Conservation (phyloP, 2,329 filamentous ascomycete species). For the Fusarium verrucosum region DNA sequence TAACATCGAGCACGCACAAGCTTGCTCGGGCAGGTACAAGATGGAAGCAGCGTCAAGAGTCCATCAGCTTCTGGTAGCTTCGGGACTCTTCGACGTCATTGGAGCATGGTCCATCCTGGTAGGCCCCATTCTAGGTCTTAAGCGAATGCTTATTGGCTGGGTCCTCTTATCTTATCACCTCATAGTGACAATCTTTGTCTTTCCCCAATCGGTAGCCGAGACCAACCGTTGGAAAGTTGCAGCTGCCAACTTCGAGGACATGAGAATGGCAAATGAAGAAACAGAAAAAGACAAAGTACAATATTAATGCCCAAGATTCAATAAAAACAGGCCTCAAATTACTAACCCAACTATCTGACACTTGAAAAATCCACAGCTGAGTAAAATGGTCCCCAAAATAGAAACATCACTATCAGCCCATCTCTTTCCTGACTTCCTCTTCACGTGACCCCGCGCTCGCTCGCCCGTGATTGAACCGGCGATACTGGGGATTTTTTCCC, state of each 20-base stretch:
- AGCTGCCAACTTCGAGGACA: not conserved
- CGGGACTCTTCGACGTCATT: conserved; percentile 50
- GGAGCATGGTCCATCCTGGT: conserved; percentile 30
- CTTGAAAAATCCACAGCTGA: not conserved
- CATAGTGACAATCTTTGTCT: not conserved
- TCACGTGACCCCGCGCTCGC: conserved; percentile 37
- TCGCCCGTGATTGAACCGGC: conserved; percentile 29
- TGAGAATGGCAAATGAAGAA: not conserved
- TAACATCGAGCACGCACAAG: conserved; percentile 38
- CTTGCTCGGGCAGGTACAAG: too few species aligned
- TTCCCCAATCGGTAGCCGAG: conserved; percentile 1
- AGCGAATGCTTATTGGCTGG: conserved; percentile 30
- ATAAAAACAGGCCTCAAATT: not conserved
- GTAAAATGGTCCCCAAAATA: not conserved
- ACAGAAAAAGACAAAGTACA: not conserved
- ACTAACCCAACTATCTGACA: not conserved
- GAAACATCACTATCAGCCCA: not conserved
- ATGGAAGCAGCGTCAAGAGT: conserved; percentile 46
- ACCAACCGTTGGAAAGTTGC: not conserved
- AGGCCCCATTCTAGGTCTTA: not conserved
- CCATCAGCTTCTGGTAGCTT: conserved; percentile 43
- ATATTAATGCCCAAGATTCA: not conserved
- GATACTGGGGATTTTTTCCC: conserved; percentile 37
- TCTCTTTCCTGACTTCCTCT: not conserved
- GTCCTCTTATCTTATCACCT: conserved; percentile 37